Evolutionary conservation across 306 rosid species (phyloP), one percentile per base, ranked within the genome.

Genomic region (Lotus japonicus): DNA sequence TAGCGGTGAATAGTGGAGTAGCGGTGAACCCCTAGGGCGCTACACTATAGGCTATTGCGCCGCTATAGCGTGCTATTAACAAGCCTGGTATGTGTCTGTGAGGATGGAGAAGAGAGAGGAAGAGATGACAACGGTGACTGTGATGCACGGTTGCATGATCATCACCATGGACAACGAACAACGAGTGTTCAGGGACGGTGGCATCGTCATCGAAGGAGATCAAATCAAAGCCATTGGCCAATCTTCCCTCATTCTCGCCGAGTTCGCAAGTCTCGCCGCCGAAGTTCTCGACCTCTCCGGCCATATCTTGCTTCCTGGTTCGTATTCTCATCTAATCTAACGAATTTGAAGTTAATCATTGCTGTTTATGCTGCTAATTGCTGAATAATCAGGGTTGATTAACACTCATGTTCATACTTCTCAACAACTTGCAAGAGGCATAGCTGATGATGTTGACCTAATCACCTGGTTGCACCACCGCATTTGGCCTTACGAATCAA

Each of bases 401-500:
- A 89, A 92, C 77, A 92, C 86, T 28, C 96, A 92, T 64, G 97
- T 92, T 23, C 97, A 92, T 61, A 82, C 84, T 3, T 92, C 95
- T 48, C 96, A 92, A 64, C 96, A 92, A 63, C 85, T 89, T 5
- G 97, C 71, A 2, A 82, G 97, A 68, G 94, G 97, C 75, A 89
- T 92, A 7, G 96, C 96, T 0, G 97, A 92, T n/a, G 97, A 92
- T 38, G 97, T 92, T 36, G 95, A 92, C 72, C 66, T 92, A 62
- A 64, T 92, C 73, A 92, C 98, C 0, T 92, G 98, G 98, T 72
- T 92, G 75, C 96, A 87, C 53, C 66, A 63, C 43, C 95, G 98
- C 41, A 87, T 92, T 42, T 89, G 98, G 98, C 98, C 98, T 3
- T 92, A 85, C 82, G 96, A 89, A 79, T 87, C 98, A 44, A 83